phyloP scores from a whole-genome alignment of 129 eudicot genomes.

The Arctium lappa region DNA sequence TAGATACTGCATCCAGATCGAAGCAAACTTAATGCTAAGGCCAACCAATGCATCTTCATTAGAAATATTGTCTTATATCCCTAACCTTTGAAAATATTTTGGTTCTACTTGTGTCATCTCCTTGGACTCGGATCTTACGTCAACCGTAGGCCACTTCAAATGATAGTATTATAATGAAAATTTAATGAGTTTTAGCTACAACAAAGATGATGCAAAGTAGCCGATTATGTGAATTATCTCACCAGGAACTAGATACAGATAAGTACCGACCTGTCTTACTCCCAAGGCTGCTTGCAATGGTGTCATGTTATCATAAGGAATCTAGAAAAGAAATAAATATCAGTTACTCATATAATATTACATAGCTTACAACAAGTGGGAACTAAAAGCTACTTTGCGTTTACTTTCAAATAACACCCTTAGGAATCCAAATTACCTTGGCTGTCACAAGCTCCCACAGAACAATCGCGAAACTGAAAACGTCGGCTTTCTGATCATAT shows the following conservation, averaged over 20 bases:
- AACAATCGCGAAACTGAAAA: slow-evolving; percentile 95
- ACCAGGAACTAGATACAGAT: neutral
- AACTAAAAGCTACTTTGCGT: neutral
- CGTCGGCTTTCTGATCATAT: slow-evolving; percentile 91
- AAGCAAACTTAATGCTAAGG: too few relatives aligned
- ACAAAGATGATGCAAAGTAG: too few relatives aligned
- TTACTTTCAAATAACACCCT: neutral
- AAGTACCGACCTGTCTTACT: slow-evolving; percentile 73
- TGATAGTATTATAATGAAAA: too few relatives aligned
- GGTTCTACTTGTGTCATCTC: too few relatives aligned
- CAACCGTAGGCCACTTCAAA: too few relatives aligned
- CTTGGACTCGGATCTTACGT: too few relatives aligned
- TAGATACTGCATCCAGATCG: neutral
- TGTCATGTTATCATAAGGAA: slow-evolving; percentile 93
- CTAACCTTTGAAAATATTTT: too few relatives aligned
- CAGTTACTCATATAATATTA: neutral
- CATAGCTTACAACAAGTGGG: neutral
- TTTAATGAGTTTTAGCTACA: too few relatives aligned
- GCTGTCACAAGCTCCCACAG: slow-evolving; percentile 95
- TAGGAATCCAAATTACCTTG: slow-evolving; percentile 43
- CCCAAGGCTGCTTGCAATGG: slow-evolving; percentile 99
- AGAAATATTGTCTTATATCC: too few relatives aligned
- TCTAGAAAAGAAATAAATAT: slow-evolving; percentile 35
- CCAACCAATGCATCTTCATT: too few relatives aligned
- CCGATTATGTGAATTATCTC: neutral